Base-by-base conservation (phyloP, 345 rosid species). In the Rhodomyrtus tomentosa region DNA sequence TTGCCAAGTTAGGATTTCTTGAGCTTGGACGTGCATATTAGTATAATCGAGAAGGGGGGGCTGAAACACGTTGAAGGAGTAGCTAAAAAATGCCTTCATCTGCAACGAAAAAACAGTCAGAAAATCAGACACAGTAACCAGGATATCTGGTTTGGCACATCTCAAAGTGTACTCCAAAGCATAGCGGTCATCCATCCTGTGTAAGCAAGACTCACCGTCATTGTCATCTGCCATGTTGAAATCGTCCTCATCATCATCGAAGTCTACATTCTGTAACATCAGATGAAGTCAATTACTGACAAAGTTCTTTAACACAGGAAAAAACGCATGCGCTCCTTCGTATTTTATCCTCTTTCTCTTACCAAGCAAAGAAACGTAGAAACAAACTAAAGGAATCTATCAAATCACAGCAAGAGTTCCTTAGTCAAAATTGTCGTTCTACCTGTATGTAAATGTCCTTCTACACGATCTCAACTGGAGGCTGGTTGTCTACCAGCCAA, bases 171-270 rank as follows among this genome's bases (percentile, higher is more conserved):
- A 25, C 29, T 80, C 53, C 38, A 50, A 56, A 32, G 9, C 1
- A 50, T 3, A 10, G 59, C 8, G 12, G n/a, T 29, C n/a, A 81
- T 40, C 56, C 83, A 20, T 49, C 52, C 51, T 81, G 40, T 50
- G 25, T 52, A 1, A 81, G 82, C 15, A 20, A 29, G 84, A 49
- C 89, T 72, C 88, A 92, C 93, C 91, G 50, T 90, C 89, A 50
- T 80, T 79, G 68, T 82, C 91, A 20, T 88, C 91, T 11, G 85
- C 90, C 90, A 87, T 82, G 87, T 92, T 92, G 55, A 72, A 89
- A 86, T 92, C 92, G 0, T 92, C 93, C 40, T 91, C 92, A 52
- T 91, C 93, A 21, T 91, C 93, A 52, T 92, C 93, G 80, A 90
- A 92, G 49, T 90, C 91, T 36, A 84, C 55, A 36, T 89, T 89